phyloP scores from a whole-genome alignment of 2,329 filamentous ascomycete species.

The Pseudocercospora musae region DNA sequence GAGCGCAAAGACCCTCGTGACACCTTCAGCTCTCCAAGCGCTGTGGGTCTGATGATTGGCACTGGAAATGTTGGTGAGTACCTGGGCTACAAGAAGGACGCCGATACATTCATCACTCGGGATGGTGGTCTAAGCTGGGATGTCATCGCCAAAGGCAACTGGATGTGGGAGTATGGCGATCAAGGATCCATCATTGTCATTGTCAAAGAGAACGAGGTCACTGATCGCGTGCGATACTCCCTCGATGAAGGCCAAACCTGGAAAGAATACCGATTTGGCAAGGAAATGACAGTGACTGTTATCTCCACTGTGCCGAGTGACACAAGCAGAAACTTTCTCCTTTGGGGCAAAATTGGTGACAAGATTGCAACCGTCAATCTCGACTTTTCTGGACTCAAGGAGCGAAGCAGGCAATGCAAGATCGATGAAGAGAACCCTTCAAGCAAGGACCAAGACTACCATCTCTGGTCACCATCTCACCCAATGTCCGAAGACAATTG shows the following conservation, averaged over 20 bases:
- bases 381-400: conserved; percentile 79
- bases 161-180: conserved; percentile 93
- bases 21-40: conserved; percentile 83
- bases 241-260: conserved; percentile 78
- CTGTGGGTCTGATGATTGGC: conserved; percentile 86
- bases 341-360: conserved; percentile 70
- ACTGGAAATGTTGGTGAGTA: conserved; percentile 83
- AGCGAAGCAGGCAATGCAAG: conserved; percentile 62
- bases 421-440: conserved; percentile 60
- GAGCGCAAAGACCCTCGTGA: conserved; percentile 78
- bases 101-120: conserved; percentile 84
- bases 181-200: conserved; percentile 91
- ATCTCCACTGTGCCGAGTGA: conserved; percentile 88
- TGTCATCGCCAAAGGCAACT: conserved; percentile 78
- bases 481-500: conserved; percentile 75
- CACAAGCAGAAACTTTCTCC: conserved; percentile 82
- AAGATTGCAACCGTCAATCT: conserved; percentile 73
- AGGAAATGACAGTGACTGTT: conserved; percentile 69
- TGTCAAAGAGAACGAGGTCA: conserved; percentile 66
- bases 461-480: conserved; percentile 82
- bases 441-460: conserved; percentile 66
- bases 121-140: conserved; percentile 91
- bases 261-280: conserved; percentile 69
- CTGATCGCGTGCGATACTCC: conserved; percentile 70
- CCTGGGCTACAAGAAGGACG: conserved; percentile 65